Evolutionary conservation across 225 moss, liverwort and hornwort genomes (phyloP), one percentile per base, ranked within the genome.

Genomic region (Physcomitrium patens): DNA sequence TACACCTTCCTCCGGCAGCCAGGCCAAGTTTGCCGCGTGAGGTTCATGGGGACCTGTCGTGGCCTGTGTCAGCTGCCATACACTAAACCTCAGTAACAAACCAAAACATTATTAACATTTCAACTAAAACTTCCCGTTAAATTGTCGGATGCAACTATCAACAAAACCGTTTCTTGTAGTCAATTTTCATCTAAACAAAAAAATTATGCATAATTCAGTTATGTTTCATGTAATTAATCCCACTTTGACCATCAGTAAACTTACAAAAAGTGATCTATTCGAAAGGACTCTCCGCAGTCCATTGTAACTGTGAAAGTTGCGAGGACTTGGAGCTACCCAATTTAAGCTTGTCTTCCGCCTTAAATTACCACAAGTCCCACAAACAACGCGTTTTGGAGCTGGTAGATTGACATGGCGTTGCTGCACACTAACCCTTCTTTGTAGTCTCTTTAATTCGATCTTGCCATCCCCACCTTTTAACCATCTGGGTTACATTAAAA

Each of bases 1-100:
- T 53, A 93, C 82, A 37, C 81, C 91, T 93, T 99, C 90, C 81
- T 94, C 96, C 11, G 96, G 86, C 89, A 92, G 86, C 90, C 93
- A 93, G 17, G 93, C 89, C 78, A 99, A 72, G 65, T 95, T 93
- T 37, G 88, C 90, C 19, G 99, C 95, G 81, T 99, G 99, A 13
- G 95, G 99, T 81, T 95, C 99, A 68, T 92, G 95, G 65, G 95
- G 97, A 65, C 95, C 97, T 73, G 87, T 77, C 48, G 95, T 89
- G 69, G 99, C 99, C 75, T 83, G 80, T 14, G 89, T 81, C 52
- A 89, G 69, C 81, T 76, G 82, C 86, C 82, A 90, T 19, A 62
- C 58, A 73, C 44, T 46, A 8, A 3, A 63, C 49, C 67, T 86
- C 12, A 79, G 79, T n/a, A 73, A 58, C 13, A 66, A 65, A 65